A percentile compares a stretch with the other conserved stretches of the same genome.
phyloP scores from a whole-genome alignment of 352 stramenopile genomes.

The Globisporangium alternatum region DNA sequence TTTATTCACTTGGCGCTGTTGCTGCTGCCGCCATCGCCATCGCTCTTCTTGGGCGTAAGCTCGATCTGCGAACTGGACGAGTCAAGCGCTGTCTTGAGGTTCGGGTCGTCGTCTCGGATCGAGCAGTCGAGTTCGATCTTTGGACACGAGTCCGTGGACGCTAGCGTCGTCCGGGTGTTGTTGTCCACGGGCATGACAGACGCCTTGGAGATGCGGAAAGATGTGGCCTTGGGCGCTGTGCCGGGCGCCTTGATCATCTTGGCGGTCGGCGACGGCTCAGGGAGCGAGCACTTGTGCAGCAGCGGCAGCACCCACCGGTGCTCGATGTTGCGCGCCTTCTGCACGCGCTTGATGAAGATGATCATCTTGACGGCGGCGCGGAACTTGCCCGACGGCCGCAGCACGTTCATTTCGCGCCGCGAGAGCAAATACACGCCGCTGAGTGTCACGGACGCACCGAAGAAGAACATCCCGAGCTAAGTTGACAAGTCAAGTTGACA shows the following conservation, averaged over 20 bases:
- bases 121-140: constrained; percentile 15
- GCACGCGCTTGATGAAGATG: constrained; percentile 60
- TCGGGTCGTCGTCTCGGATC: constrained; percentile 1
- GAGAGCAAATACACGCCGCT: constrained; percentile 69
- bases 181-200: constrained; percentile 59
- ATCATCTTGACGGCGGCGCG: constrained; percentile 55
- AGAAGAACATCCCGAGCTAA: constrained; percentile 66
- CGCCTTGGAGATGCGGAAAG: constrained; percentile 42
- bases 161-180: not conserved
- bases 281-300: constrained; percentile 15
- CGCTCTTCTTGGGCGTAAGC: constrained; percentile 20
- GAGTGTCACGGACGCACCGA: constrained; percentile 67
- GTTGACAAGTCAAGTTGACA: not conserved
- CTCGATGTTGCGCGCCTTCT: constrained; percentile 57
- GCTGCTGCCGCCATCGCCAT: not conserved
- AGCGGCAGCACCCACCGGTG: constrained; percentile 30
- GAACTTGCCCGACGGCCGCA: constrained; percentile 40
- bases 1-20: not conserved
- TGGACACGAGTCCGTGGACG: not conserved
- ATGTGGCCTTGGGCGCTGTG: constrained; percentile 5
- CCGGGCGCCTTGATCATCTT: constrained; percentile 9
- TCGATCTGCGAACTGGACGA: constrained; percentile 24
- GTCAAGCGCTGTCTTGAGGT: constrained; percentile 7
- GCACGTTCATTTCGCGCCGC: constrained; percentile 60
- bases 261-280: constrained; percentile 1